Base-by-base conservation (phyloP, 306 rosid species). In the Medicago truncatula region DNA sequence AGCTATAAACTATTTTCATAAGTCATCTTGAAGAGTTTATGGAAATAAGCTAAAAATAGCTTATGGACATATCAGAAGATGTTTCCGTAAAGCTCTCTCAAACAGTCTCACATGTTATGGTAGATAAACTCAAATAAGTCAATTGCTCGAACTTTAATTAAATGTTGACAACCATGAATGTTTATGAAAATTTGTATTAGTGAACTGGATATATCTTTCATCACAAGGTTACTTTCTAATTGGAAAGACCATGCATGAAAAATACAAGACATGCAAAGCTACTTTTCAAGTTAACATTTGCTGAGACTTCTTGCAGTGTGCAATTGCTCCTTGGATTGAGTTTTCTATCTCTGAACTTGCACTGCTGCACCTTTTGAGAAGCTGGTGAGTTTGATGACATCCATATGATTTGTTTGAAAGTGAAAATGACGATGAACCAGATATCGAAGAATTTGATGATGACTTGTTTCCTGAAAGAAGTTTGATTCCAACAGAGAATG, bases 271-370 rank as follows among this genome's bases (percentile, higher is more conserved):
- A 52, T 36, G 49, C 34, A 67, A 66, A 76, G 44, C n/a, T 73
- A 70, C 63, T 57, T 73, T 67, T 76, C 39, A 44, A 43, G 64
- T 23, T 58, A 58, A 25, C 18, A 72, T 80, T 59, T 88, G 86
- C 85, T 88, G 96, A 43, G 98, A 95, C 74, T 89, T 85, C 83
- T 96, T 96, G 93, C 99, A 96, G 86, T 92, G 88, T 9, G 97
- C 97, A 74, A 96, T 96, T 50, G 99, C 99, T 84, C 99, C 99
- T 64, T 96, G 98, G 50, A 96, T 90, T 43, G 99, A 89, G 60
- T 70, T 90, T 81, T 92, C 99, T 46, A 85, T 85, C 82, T 96
- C 98, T 11, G 97, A 90, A 75, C 77, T 92, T 47, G 86, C 60
- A 79, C 99, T 92, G 74, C 86, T 87, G 50, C 97, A 88, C 83